Evolutionary conservation across 257 asterid species (phyloP), one percentile per base, ranked within the genome.

Genomic region (Nicotiana otophora): DNA sequence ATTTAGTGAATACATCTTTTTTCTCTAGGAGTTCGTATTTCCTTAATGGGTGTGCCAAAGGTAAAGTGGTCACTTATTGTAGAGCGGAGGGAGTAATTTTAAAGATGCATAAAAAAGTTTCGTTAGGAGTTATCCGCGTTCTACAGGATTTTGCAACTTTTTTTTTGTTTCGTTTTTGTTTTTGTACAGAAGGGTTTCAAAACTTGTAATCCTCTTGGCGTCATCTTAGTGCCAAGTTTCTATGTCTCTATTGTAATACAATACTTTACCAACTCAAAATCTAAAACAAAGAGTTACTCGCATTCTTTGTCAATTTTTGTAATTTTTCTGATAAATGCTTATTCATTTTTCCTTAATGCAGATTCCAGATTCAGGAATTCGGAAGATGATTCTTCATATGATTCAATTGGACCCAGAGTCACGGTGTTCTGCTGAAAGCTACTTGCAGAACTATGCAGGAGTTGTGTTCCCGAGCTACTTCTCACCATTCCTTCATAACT

Each of bases 351-450:
- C 78, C 65, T 81, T 31, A 62, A 76, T 88, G 87, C 90, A 96
- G 99, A 96, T 96, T 84, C 99, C 97, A 81, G 99, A 96, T 89
- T 89, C 98, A 81, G 99, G 97, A 86, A 90, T 96, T 81, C 98
- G 98, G 74, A 93, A 93, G 91, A 93, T 96, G 99, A 93, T 96
- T 82, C 98, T 96, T 85, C 99, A 96, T 85, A 96, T 96, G 99
- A 92, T 96, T 87, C 99, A 96, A 78, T 86, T 93, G 90, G 97
- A 96, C 76, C 96, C 98, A 3, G 99, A 92, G 80, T 91, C 91
- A 10, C 95, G 99, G 81, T 88, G 81, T 85, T 91, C 98, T 87
- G 99, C 99, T 69, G 98, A 94, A 89, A 91, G 90, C 86, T 96
- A 96, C 91, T 88, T 94, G 92, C 97, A 93, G 89, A 86, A 87